Percentiles rank a stretch among this genome's conserved stretches.
Conservation (phyloP, 768 basidiomycete species). For the Exidia glandulosa region DNA sequence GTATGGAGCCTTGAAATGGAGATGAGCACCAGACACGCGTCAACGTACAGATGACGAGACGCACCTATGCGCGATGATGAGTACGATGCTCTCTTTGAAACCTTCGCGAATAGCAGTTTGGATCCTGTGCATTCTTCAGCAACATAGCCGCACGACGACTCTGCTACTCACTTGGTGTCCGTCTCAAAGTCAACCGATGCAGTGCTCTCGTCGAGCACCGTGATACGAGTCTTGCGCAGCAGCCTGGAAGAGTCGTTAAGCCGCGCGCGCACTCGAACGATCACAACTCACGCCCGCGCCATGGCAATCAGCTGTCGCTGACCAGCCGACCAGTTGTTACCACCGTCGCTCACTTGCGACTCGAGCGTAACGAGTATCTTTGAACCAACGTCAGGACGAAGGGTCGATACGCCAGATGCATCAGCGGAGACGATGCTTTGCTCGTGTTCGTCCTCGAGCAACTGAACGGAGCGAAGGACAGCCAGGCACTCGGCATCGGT, state of each 20-base stretch:
- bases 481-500: slow-evolving; percentile 3
- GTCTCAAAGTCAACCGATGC: background rate
- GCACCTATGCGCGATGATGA: slow-evolving; percentile 8
- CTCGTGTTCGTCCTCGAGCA: background rate
- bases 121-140: slow-evolving; percentile 2
- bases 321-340: slow-evolving; percentile 1
- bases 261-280: background rate
- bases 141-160: background rate
- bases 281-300: slow-evolving; percentile 8
- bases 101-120: slow-evolving; percentile 4
- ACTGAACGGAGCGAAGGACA: background rate
- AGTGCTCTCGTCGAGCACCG: slow-evolving; percentile 3
- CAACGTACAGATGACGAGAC: background rate
- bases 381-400: background rate
- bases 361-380: background rate
- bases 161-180: background rate
- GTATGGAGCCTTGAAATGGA: slow-evolving; percentile 64
- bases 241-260: background rate
- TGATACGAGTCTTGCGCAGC: slow-evolving; percentile 1
- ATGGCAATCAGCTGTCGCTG: background rate
- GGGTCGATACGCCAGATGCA: background rate
- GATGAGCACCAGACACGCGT: slow-evolving; percentile 16
- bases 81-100: background rate
- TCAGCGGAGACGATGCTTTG: background rate
- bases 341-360: slow-evolving; percentile 1